Conservation (phyloP, 345 rosid species). For the Cardiospermum halicacabum region DNA sequence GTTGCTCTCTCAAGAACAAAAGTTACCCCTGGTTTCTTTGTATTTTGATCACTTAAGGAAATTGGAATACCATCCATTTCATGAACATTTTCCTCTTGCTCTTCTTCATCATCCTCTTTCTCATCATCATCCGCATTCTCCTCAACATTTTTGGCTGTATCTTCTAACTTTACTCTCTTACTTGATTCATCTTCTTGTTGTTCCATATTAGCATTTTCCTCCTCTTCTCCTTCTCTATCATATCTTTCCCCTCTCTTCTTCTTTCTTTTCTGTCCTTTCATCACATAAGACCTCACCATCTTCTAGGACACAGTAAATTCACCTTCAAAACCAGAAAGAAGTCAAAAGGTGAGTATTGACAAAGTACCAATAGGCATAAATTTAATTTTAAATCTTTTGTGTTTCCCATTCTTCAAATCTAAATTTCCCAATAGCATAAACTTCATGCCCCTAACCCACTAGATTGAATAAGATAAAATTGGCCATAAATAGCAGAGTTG, state of each 20-base stretch:
- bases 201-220: conserved; percentile 15
- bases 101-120: conserved; percentile 20
- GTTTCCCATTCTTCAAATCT: no score
- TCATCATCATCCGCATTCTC: conserved; percentile 23
- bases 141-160: conserved; percentile 14
- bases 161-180: conserved; percentile 22
- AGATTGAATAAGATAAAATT: no score
- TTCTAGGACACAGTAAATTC: conserved; percentile 5
- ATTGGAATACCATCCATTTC: conserved; percentile 61
- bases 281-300: conserved; percentile 65
- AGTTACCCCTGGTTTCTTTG: conserved; percentile 37
- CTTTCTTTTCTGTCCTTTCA: conserved; percentile 60
- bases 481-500: no score
- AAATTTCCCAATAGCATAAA: no score
- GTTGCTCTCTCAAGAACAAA: conserved; percentile 87
- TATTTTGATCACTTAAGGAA: conserved; percentile 22
- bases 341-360: not conserved
- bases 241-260: conserved; percentile 58
- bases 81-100: conserved; percentile 20
- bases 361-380: no score
- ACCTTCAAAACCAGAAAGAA: conserved; percentile 4
- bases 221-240: conserved; percentile 44
- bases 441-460: no score
- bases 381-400: no score
- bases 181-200: conserved; percentile 15